These are phyloP conservation scores for Heritiera littoralis DNA, from an alignment of 345 rosid species.

Conservation along the genomic window DNA sequence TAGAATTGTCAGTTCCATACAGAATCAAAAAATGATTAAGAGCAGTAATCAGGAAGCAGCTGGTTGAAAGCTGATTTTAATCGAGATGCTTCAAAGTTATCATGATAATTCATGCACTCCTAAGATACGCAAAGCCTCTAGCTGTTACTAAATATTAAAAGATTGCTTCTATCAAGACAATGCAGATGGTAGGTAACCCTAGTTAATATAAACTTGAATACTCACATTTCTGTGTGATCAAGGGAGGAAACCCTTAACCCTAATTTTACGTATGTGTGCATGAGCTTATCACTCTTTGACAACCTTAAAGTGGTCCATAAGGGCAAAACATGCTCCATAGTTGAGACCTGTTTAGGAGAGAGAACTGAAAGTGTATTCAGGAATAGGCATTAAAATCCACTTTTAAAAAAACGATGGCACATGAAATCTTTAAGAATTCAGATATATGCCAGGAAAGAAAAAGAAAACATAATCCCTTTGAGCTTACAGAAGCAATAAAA, in stretches of 20 bases:
- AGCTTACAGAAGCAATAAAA: conserved; percentile 13
- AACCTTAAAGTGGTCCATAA: conserved; percentile 46
- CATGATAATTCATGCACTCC: neutral
- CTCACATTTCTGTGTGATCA: conserved; percentile 65
- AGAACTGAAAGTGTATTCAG: conserved; percentile 61
- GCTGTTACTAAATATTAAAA: neutral
- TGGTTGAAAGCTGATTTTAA: conserved; percentile 9
- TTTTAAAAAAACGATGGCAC: neutral
- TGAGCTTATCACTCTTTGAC: conserved; percentile 36
- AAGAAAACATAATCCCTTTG: neutral
- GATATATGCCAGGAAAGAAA: neutral
- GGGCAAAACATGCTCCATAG: conserved; percentile 54
- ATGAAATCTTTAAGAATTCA: neutral
- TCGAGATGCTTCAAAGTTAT: neutral
- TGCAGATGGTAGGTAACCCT: conserved; percentile 1
- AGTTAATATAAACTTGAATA: conserved; percentile 8
- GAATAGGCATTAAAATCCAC: conserved; percentile 28
- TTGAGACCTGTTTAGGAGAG: conserved; percentile 74
- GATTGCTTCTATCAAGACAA: neutral
- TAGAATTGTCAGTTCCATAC: conserved; percentile 22
- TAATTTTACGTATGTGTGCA: conserved; percentile 49
- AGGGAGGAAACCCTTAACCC: conserved; percentile 80
- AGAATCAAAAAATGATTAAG: neutral
- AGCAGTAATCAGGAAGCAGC: neutral
- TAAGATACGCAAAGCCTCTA: neutral